These are phyloP conservation scores for Tetrastigma voinierianum DNA, from an alignment of 164 flowering plant genomes.

Conservation along the genomic window DNA sequence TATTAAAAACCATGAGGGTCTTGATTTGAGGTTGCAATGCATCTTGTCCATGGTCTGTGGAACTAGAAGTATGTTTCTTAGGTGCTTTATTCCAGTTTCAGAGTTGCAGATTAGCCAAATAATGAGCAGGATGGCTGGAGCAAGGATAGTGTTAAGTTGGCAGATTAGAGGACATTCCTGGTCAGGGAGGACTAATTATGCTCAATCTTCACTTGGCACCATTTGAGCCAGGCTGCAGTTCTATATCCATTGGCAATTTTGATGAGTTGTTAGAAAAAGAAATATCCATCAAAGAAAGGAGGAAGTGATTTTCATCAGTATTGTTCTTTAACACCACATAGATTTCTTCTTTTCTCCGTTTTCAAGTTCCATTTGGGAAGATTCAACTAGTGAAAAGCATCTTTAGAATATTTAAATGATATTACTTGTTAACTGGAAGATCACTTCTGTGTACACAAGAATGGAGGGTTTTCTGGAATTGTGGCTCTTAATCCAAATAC, in stretches of 20 bases:
- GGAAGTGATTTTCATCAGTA: background rate
- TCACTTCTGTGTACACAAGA: too few relatives aligned
- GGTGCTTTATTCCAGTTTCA: constrained; percentile 29
- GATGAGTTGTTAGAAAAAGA: constrained; percentile 1
- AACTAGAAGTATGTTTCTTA: constrained; percentile 19
- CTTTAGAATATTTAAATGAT: too few relatives aligned
- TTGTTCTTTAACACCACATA: background rate
- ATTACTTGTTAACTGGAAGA: too few relatives aligned
- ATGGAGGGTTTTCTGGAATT: too few relatives aligned
- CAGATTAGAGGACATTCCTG: constrained; percentile 3
- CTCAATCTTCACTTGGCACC: background rate
- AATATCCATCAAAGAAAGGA: background rate
- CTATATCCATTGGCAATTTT: background rate
- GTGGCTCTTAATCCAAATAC: background rate
- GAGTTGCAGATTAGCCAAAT: constrained; percentile 27
- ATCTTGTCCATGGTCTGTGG: background rate
- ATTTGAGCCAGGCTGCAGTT: constrained; percentile 8
- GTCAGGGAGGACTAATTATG: constrained; percentile 1
- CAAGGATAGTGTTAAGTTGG: constrained; percentile 17
- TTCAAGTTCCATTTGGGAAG: too few relatives aligned
- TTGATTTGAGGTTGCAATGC: background rate
- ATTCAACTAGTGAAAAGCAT: too few relatives aligned
- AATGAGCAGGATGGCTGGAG: constrained; percentile 24
- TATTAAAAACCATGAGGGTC: background rate
- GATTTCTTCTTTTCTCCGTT: background rate